Evolutionary conservation across 2,329 filamentous ascomycete species (phyloP).

Genomic region (Rutstroemia sp.): DNA sequence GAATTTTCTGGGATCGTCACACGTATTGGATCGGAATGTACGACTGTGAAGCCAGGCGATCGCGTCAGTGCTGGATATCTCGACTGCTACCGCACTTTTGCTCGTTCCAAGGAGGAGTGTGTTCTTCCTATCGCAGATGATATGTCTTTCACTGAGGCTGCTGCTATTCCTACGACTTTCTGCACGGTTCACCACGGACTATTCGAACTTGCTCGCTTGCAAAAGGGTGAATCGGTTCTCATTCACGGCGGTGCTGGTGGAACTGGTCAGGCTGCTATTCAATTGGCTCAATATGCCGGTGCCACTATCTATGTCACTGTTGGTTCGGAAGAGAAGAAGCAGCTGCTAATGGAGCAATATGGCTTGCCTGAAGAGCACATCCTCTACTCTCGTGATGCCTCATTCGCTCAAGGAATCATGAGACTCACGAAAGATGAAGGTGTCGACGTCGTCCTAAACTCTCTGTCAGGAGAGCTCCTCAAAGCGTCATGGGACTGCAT

Average conservation of each 20-base stretch:
- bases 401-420: conserved; percentile 29
- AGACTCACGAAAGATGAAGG: conserved; percentile 17
- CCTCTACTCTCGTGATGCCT: conserved; percentile 32
- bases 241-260: conserved; percentile 18
- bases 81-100: conserved; percentile 17
- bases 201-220: conserved; percentile 32
- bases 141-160: conserved; percentile 33
- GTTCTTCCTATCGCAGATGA: conserved; percentile 32
- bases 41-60: conserved; percentile 10
- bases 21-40: conserved; percentile 5
- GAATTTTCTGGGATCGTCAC: conserved; percentile 13
- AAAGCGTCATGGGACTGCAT: conserved; percentile 29
- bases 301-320: conserved; percentile 38
- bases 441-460: conserved; percentile 26
- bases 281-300: conserved; percentile 26
- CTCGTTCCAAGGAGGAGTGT: conserved; percentile 17
- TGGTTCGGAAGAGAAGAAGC: conserved; percentile 31
- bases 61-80: conserved; percentile 10
- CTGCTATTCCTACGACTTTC: conserved; percentile 34
- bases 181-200: conserved; percentile 39
- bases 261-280: conserved; percentile 21
- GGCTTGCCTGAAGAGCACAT: conserved; percentile 35
- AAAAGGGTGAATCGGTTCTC: conserved; percentile 24
- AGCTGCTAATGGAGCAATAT: conserved; percentile 29
- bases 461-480: conserved; percentile 20